Evolutionary conservation across 1,139 yeast genomes (phyloP), one percentile per base, ranked within the genome.

Genomic region (Candida freyschussii): DNA sequence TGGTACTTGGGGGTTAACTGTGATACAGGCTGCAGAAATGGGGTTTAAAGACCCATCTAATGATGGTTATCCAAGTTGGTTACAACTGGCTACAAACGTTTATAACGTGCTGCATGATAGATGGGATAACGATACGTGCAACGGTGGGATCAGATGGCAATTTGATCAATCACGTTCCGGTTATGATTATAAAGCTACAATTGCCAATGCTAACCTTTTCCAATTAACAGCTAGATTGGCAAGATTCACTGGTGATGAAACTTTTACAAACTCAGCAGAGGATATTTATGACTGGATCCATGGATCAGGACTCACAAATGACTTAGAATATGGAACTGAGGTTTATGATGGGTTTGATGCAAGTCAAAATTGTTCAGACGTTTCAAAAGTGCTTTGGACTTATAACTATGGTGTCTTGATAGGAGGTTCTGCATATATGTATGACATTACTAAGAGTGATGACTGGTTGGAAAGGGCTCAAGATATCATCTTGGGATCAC

Each of bases 1-100:
- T 60, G 94, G 85, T 0, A 80, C 85, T 45, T 86, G 95, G 95
- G 95, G 89, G 0, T 63, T 86, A 35, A 77, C 91, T 1, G 91
- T 71, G 5, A 78, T 86, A 78, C 77, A 71, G 19, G 95, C 95
- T 1, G 82, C 89, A 3, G 96, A 86, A 56, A 67, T 33, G 40
- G 45, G 36, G 5, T 47, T 48, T 36, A 45, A 44, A 22, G 29
- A 36, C 7, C 50, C 52, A 19, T 12, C 30, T 4, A 27, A 30
- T 2, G 41, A 52, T 28, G 56, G 55, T 6, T 55, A 47, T 28
- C 78, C 79, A 34, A 62, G 75, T 37, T 83, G 94, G 93, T 63
- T 78, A 21, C 67, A 74, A 21, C 63, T 82, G 46, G 75, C 87
- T 2, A 85, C 80, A 57, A 89, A 86, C 8, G 78, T 80, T 21